These are phyloP conservation scores for Tetrahymena elliotti DNA, from an alignment of 73 alveolate species.

Conservation along the genomic window DNA sequence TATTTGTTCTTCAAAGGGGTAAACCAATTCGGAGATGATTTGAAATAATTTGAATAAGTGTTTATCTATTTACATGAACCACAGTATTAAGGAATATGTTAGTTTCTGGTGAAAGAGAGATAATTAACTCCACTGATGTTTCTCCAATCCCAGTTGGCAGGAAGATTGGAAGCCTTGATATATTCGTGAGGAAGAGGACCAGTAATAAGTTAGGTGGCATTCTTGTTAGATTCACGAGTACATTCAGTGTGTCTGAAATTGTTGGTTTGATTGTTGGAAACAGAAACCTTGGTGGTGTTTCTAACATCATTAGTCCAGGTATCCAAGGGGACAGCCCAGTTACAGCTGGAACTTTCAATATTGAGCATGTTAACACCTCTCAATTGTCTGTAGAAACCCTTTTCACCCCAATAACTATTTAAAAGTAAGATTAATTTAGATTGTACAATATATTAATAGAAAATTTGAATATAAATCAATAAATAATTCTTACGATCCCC, in stretches of 20 bases:
- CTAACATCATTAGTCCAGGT: conserved; percentile 49
- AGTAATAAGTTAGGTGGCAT: conserved; percentile 18
- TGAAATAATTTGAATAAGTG: too few relatives aligned
- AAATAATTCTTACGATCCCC: conserved; percentile 80
- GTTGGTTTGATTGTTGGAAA: conserved; percentile 5
- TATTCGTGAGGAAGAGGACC: conserved; percentile 43
- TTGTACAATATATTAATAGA: not conserved
- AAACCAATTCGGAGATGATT: too few relatives aligned
- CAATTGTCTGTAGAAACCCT: conserved; percentile 62
- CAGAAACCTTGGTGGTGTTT: conserved; percentile 42
- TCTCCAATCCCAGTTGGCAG: conserved; percentile 68
- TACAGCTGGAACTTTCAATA: conserved; percentile 49
- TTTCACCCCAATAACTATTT: conserved; percentile 69
- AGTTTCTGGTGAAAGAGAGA: conserved; percentile 71
- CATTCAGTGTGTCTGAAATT: conserved; percentile 26
- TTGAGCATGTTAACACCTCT: conserved; percentile 62
- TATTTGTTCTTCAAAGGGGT: too few relatives aligned
- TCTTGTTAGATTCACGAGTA: conserved; percentile 25
- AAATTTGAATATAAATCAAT: not conserved
- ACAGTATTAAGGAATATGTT: conserved; percentile 70
- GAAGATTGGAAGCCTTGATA: conserved; percentile 35
- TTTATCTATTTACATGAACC: not conserved
- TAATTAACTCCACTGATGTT: conserved; percentile 55
- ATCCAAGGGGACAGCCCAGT: conserved; percentile 67
- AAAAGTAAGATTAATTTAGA: not conserved